A percentile compares a stretch with the other conserved stretches of the same genome.
These are phyloP conservation scores for Euclidium syriacum DNA, from an alignment of 345 rosid genomes.

Conservation along the genomic window DNA sequence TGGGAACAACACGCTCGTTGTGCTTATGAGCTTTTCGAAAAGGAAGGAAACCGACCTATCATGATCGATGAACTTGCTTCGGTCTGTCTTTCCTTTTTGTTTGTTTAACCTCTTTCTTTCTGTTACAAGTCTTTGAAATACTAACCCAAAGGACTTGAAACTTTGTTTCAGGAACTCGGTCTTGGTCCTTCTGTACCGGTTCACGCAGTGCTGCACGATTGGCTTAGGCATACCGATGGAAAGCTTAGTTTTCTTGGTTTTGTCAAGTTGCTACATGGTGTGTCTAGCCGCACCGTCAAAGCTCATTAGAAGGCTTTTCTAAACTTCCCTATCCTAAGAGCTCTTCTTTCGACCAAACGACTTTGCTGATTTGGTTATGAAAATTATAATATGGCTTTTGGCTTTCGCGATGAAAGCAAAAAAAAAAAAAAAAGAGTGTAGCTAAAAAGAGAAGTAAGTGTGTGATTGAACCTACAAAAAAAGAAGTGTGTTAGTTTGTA, in stretches of 20 bases:
- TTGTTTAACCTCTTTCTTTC: not conserved
- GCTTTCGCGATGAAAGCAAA: conserved; percentile 25
- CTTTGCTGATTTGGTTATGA: conserved; percentile 19
- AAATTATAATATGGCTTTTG: conserved; percentile 19
- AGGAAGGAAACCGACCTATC: conserved; percentile 89
- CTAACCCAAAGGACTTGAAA: not conserved
- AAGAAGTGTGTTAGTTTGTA: conserved; percentile 24
- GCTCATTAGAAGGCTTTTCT: conserved; percentile 36
- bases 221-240: conserved; percentile 95
- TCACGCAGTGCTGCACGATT: conserved; percentile 84
- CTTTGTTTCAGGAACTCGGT: conserved; percentile 73
- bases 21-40: conserved; percentile 92
- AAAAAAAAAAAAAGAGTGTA: conserved; percentile 5
- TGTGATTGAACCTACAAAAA: too few relatives aligned
- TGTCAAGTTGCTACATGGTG: conserved; percentile 79
- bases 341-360: not conserved
- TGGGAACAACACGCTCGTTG: conserved; percentile 90
- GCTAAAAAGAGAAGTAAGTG: not conserved
- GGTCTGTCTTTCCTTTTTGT: conserved; percentile 36
- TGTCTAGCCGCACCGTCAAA: conserved; percentile 64
- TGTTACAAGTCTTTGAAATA: not conserved
- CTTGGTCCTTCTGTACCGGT: conserved; percentile 85
- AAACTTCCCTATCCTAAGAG: conserved; percentile 2
- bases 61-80: conserved; percentile 91
- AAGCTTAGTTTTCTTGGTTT: conserved; percentile 94